phyloP scores from a whole-genome alignment of 495 filamentous ascomycete genomes.

The Rhypophila decipiens region DNA sequence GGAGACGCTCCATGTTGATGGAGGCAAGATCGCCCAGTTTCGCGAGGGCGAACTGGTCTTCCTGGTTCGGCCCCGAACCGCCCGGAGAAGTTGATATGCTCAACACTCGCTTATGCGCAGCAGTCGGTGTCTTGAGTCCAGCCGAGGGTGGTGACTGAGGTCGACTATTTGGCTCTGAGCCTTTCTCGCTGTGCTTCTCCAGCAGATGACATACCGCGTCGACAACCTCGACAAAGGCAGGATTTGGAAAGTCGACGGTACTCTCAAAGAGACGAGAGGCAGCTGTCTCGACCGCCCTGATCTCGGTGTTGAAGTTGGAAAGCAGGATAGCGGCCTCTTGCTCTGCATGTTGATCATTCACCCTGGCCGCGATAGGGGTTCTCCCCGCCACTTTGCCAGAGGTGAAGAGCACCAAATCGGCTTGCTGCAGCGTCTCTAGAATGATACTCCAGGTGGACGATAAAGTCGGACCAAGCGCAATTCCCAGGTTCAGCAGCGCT shows the following conservation, averaged over 20 bases:
- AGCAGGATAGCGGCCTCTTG: slow-evolving; percentile 44
- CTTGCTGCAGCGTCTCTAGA: slow-evolving; percentile 84
- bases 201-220: slow-evolving; percentile 64
- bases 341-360: slow-evolving; percentile 34
- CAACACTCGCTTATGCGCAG: slow-evolving; percentile 50
- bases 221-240: slow-evolving; percentile 72
- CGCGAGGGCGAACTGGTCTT: slow-evolving; percentile 71
- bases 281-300: slow-evolving; percentile 83
- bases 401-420: slow-evolving; percentile 74
- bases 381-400: slow-evolving; percentile 42
- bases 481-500: slow-evolving; percentile 87
- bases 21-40: slow-evolving; percentile 72
- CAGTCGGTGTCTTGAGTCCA: slow-evolving; percentile 25
- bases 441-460: slow-evolving; percentile 83
- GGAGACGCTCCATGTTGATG: slow-evolving; percentile 72
- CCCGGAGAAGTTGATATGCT: slow-evolving; percentile 54
- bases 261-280: slow-evolving; percentile 83
- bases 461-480: slow-evolving; percentile 85
- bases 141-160: slow-evolving; percentile 29
- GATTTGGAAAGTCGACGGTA: slow-evolving; percentile 78
- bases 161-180: slow-evolving; percentile 25
- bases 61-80: slow-evolving; percentile 50
- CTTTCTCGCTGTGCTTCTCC: slow-evolving; percentile 30
- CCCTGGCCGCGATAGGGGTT: slow-evolving; percentile 37
- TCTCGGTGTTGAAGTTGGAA: slow-evolving; percentile 66